phyloP scores from a whole-genome alignment of 805 yeast genomes.

The Suhomyces kilbournensis region DNA sequence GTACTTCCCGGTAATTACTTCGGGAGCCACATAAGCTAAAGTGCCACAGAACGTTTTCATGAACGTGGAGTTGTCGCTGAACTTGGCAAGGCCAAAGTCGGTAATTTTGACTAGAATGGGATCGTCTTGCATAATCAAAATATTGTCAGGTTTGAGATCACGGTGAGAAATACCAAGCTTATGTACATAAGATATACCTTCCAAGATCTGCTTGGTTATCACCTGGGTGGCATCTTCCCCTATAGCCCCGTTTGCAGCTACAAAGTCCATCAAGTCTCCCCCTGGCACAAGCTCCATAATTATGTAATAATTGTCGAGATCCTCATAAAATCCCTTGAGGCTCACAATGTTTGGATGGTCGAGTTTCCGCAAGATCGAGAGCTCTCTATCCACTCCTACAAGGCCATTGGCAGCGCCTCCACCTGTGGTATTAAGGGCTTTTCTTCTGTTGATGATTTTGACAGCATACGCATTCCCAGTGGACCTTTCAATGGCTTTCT shows the following conservation, averaged over 20 bases:
- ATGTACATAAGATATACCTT: slow-evolving; percentile 86
- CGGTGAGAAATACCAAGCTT: slow-evolving; percentile 90
- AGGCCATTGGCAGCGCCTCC: slow-evolving; percentile 46
- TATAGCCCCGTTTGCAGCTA: slow-evolving; percentile 86
- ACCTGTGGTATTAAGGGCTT: slow-evolving; percentile 68
- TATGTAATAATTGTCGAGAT: slow-evolving; percentile 71
- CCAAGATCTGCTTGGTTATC: slow-evolving; percentile 77
- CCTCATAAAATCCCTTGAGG: slow-evolving; percentile 82
- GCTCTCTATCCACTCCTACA: slow-evolving; percentile 82
- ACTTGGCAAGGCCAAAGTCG: slow-evolving; percentile 94
- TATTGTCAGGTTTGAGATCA: slow-evolving; percentile 95
- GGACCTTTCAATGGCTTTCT: slow-evolving; percentile 80
- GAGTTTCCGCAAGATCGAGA: slow-evolving; percentile 71
- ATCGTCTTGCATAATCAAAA: slow-evolving; percentile 83
- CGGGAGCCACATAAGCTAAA: slow-evolving; percentile 95
- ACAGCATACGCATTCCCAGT: slow-evolving; percentile 89
- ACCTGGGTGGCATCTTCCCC: slow-evolving; percentile 90
- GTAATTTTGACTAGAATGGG: slow-evolving; percentile 91
- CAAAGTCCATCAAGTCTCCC: slow-evolving; percentile 97
- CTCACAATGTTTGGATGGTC: slow-evolving; percentile 84
- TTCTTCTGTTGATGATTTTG: slow-evolving; percentile 80
- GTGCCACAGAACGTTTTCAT: slow-evolving; percentile 98
- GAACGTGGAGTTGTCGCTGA: slow-evolving; percentile 76
- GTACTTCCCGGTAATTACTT: slow-evolving; percentile 62
- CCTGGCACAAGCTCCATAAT: slow-evolving; percentile 97